phyloP scores from a whole-genome alignment of 306 rosid genomes.

The Castanea mollissima region DNA sequence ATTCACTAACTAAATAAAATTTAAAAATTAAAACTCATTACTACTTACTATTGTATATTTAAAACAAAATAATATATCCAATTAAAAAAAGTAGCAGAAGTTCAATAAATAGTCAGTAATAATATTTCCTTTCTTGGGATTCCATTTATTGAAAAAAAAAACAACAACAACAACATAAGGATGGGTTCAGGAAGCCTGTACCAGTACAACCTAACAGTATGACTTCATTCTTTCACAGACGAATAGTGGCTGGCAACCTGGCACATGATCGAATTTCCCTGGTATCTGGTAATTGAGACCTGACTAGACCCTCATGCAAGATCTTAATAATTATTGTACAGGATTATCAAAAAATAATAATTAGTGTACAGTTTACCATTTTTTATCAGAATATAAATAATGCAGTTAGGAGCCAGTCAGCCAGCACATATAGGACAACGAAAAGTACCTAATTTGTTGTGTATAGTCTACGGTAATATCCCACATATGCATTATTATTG shows the following conservation, averaged over 20 bases:
- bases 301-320: background rate
- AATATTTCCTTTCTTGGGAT: no score
- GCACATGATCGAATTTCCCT: background rate
- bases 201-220: background rate
- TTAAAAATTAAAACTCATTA: no score
- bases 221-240: background rate
- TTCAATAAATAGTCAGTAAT: fast-evolving
- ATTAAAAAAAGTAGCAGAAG: no score
- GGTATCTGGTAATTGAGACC: no score
- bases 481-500: background rate
- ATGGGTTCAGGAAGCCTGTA: background rate
- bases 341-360: background rate
- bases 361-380: background rate
- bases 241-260: background rate
- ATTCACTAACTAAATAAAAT: no score
- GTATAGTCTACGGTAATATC: background rate
- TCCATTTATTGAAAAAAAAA: no score
- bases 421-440: background rate
- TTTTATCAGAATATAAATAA: background rate
- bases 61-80: fast-evolving
- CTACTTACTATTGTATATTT: fast-evolving
- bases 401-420: background rate
- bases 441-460: background rate
- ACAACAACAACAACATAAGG: no score
- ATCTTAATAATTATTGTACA: background rate